Base-by-base conservation (phyloP, 129 eudicot species). In the Arctium lappa region DNA sequence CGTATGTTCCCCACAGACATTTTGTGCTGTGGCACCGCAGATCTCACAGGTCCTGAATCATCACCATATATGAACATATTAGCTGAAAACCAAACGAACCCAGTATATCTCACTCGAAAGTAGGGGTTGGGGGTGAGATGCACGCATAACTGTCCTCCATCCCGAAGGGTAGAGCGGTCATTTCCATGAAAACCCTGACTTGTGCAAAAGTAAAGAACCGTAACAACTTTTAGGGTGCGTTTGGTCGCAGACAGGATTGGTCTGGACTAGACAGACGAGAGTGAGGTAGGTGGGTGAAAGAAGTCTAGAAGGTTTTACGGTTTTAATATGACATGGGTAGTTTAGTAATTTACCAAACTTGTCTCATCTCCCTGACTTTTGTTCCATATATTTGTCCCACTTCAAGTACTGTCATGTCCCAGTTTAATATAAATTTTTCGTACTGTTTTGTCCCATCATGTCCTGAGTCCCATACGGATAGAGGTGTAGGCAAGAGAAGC, bases 41-140 rank as follows among this genome's bases (percentile, higher is more conserved):
- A 91, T 89, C 85, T 91, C 95, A 80, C 95, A 91, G 65, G 79
- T 89, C 84, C 95, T 89, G 89, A 12, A 74, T 46, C 74, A 79
- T 34, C n/a, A 79, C 2, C 29, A 60, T 39, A 68, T 2, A 46
- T 75, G 31, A 79, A 34, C 38, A 34, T 66, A 63, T 81, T 60
- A 81, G 72, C 37, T 34, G 18, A 11, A n/a, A 63, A 78, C 38
- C 65, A 56, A 56, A 56, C 27, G 4, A 15, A 56, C 18, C 18
- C 65, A 13, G 66, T 56, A 56, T 16, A 56, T 56, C 29, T 56
- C 66, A 56, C 29, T 56, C 29, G 6, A 4, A 50, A 50, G 63
- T 50, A 44, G 53, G 53, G 53, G 9, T 2, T 44, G 53, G 3
- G 36, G 48, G 48, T 42, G 48, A 1, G 48, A 42, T 42, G 48